These are phyloP conservation scores for Ceratobasidium sp. DNA, from an alignment of 1,284 basidiomycete species.

Conservation along the genomic window DNA sequence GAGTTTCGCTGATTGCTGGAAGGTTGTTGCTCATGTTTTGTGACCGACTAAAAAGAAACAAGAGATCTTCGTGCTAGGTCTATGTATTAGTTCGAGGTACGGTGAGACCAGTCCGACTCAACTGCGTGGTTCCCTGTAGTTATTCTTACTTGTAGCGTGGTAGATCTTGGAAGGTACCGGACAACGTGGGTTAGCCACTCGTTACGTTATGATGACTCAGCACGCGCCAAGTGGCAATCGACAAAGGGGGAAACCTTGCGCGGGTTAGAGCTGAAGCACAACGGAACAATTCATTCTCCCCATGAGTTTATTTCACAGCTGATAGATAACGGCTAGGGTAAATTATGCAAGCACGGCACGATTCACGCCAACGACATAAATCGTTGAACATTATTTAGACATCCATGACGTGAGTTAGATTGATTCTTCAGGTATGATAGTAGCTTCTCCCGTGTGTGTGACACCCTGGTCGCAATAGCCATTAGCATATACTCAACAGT, in stretches of 20 bases:
- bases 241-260: too few species aligned
- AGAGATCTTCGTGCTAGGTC: not conserved
- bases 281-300: not conserved
- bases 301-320: too few species aligned
- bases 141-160: not conserved
- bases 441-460: slow-evolving; percentile 3
- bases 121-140: not conserved
- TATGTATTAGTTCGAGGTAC: not conserved
- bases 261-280: too few species aligned
- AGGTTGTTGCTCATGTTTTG: slow-evolving; percentile 3
- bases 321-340: not conserved
- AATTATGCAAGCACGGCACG: not conserved
- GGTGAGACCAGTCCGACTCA: not conserved
- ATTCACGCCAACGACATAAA: not conserved
- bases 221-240: too few species aligned
- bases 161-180: not conserved
- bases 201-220: not conserved
- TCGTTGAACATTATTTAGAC: not conserved
- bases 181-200: slow-evolving; percentile 22
- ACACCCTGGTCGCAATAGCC: not conserved
- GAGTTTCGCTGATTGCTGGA: not conserved
- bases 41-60: too few species aligned
- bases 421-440: slow-evolving; percentile 6
- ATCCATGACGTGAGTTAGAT: not conserved
- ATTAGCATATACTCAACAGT: not conserved